phyloP scores from a whole-genome alignment of 2,329 filamentous ascomycete genomes.

The Botrytis squamosa region DNA sequence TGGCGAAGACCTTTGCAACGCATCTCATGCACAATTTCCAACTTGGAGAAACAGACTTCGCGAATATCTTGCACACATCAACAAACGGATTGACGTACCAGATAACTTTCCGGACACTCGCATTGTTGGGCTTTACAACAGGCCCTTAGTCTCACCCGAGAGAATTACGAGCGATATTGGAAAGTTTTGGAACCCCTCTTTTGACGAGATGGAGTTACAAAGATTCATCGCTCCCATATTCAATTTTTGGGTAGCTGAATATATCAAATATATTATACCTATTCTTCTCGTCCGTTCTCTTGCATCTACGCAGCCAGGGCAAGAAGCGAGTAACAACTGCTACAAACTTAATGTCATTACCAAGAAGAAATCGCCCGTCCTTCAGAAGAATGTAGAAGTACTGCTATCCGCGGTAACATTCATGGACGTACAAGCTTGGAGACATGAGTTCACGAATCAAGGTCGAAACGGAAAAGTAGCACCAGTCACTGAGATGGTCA shows the following conservation, averaged over 20 bases:
- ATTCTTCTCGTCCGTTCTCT: conserved; percentile 10
- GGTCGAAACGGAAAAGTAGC: not conserved
- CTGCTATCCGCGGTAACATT: conserved; percentile 1
- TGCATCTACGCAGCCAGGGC: not conserved
- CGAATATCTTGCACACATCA: not conserved
- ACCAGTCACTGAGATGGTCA: conserved; percentile 7
- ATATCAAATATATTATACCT: conserved; percentile 3
- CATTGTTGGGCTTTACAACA: not conserved
- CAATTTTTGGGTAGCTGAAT: conserved; percentile 12
- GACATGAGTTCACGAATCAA: not conserved
- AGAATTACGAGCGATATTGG: not conserved
- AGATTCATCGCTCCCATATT: not conserved
- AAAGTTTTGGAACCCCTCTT: not conserved
- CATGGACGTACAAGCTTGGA: conserved; percentile 2
- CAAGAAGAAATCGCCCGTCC: not conserved
- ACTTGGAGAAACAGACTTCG: conserved; percentile 9
- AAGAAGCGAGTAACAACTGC: conserved; percentile 9
- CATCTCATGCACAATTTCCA: not conserved
- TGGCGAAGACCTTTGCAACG: conserved; percentile 48
- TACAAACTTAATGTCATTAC: not conserved
- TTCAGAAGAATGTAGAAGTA: not conserved
- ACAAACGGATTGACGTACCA: not conserved
- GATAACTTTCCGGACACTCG: conserved; percentile 4
- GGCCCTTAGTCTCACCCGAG: not conserved
- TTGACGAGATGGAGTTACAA: conserved; percentile 6